Evolutionary conservation across 1,139 yeast species (phyloP), one percentile per base, ranked within the genome.

Genomic region (Suhomyces coccinellae): DNA sequence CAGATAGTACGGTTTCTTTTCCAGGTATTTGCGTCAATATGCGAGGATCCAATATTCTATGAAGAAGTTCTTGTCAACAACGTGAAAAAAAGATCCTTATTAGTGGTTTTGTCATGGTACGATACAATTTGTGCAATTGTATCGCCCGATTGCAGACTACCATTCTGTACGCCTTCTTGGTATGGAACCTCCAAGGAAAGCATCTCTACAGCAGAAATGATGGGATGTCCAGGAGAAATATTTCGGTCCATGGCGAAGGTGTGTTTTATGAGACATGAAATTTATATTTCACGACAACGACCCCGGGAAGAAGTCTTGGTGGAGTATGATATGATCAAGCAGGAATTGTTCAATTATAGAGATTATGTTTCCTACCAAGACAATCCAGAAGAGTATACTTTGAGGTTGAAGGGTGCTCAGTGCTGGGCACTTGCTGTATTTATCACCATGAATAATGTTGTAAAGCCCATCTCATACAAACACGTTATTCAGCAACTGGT

Each of bases 151-250:
- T 77, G 77, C 49, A 59, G 83, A 16, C 51, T 74, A 22, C 83
- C 83, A 0, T 77, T 62, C 50, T 76, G 81, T 56, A 69, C 67
- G 24, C 75, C 77, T 2, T 67, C 61, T 29, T 78, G 82, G 81
- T 78, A 75, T 53, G 82, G 82, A 1, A 61, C 69, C 2, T 63
- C 63, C 33, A 53, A 58, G 15, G 73, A 69, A 37, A 53, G 56
- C 4, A 65, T 75, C 9, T 75, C 82, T 7, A 77, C 82, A 0
- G 68, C 75, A 6, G 69, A 66, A 43, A 68, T 79, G 71, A 76
- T 76, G 75, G 83, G 83, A 0, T 79, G 83, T 51, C 83, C 83
- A 0, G 81, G 80, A 2, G 82, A 77, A 47, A 68, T 79, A 0
- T 77, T 79, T 54, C 59, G 61, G 16, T 71, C 77, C 3, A 63